Percentiles rank a stretch among this genome's conserved stretches.
These are phyloP conservation scores for Cephalotrichum gorgonifer DNA, from an alignment of 2,329 filamentous ascomycete genomes.

Conservation along the genomic window DNA sequence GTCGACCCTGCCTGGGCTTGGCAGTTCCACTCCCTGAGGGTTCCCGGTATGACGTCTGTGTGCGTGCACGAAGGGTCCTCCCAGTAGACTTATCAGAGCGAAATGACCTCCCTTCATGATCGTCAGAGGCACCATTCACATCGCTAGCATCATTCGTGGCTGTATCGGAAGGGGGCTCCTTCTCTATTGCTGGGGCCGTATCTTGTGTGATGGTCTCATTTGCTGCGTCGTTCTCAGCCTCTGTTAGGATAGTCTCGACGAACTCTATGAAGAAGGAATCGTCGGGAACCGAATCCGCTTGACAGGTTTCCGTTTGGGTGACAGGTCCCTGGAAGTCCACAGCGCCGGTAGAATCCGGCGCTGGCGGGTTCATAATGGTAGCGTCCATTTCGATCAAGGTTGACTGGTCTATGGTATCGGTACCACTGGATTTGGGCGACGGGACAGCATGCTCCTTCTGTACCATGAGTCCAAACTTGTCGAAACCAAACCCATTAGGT, in stretches of 20 bases:
- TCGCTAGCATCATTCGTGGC: background rate
- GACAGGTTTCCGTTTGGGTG: too few relatives aligned
- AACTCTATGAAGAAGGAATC: too few relatives aligned
- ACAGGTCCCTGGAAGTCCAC: background rate
- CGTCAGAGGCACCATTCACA: background rate
- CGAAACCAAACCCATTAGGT: constrained; percentile 5
- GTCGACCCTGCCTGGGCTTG: background rate
- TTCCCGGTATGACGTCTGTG: background rate
- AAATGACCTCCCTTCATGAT: too few relatives aligned
- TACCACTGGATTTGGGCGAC: background rate
- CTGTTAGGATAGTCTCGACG: too few relatives aligned
- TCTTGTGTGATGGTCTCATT: too few relatives aligned
- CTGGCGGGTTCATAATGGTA: too few relatives aligned
- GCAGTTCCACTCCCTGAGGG: background rate
- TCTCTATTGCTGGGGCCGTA: too few relatives aligned
- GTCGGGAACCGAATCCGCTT: too few relatives aligned
- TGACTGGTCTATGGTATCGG: background rate
- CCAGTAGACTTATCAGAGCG: background rate
- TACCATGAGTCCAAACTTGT: constrained; percentile 7
- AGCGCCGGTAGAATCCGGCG: too few relatives aligned
- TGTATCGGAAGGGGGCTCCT: too few relatives aligned
- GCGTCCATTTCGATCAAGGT: too few relatives aligned
- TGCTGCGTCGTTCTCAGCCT: too few relatives aligned
- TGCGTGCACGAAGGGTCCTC: background rate
- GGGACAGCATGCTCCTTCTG: background rate